These are phyloP conservation scores for Cymbopogon flexuosus DNA, from an alignment of 202 grass and related monocot genomes.

Conservation along the genomic window DNA sequence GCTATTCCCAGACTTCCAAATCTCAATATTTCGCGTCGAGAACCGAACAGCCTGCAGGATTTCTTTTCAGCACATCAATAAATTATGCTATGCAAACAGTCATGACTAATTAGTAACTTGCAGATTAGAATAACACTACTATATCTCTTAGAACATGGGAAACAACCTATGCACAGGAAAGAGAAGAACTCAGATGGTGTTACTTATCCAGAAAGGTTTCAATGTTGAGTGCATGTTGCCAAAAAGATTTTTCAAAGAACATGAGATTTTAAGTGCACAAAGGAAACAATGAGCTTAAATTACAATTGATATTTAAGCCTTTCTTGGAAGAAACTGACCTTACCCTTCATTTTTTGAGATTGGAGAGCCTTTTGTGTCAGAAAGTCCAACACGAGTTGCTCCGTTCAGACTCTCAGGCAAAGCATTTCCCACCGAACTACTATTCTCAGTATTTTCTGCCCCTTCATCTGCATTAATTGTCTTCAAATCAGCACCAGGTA, in stretches of 20 bases:
- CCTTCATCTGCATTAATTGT: constrained; percentile 80
- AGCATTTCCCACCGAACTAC: constrained; percentile 52
- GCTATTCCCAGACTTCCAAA: constrained; percentile 89
- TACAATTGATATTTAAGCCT: neutral
- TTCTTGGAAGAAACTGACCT: constrained; percentile 61
- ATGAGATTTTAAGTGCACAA: neutral
- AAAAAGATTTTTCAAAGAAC: neutral
- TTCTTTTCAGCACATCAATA: constrained; percentile 37
- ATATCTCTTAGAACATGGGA: neutral
- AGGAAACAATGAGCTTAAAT: neutral
- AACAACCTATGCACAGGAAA: constrained; percentile 11
- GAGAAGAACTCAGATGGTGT: neutral
- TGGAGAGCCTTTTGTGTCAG: constrained; percentile 40
- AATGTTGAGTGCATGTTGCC: neutral
- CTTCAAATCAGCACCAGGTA: constrained; percentile 51
- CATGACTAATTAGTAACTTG: neutral
- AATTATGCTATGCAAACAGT: constrained; percentile 22
- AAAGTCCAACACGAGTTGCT: constrained; percentile 36
- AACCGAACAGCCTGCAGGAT: constrained; percentile 69
- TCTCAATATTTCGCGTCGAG: constrained; percentile 75
- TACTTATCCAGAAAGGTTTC: constrained; percentile 13
- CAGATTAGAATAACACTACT: constrained; percentile 7
- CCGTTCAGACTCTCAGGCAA: constrained; percentile 44
- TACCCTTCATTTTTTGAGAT: constrained; percentile 68
- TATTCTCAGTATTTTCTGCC: constrained; percentile 38